Evolutionary conservation across 139 green algal species (phyloP).

Genomic region (Dunaliella primolecta): DNA sequence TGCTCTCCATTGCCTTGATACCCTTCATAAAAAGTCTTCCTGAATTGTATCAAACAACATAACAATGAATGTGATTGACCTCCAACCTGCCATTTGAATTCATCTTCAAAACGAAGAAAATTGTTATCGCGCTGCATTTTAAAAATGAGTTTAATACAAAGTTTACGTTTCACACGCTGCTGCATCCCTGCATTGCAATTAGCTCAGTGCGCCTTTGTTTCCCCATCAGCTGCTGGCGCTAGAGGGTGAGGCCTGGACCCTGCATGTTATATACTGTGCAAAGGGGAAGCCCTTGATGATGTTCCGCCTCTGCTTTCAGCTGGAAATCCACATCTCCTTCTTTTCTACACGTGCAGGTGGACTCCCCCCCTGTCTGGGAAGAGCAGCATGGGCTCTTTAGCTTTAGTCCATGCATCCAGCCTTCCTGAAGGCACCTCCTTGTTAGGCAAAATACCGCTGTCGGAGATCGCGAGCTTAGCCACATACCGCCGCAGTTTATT

Average conservation of each 20-base stretch:
- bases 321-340: no score
- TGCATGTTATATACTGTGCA: no score
- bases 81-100: neutral
- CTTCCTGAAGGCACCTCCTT: neutral
- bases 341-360: neutral
- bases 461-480: neutral
- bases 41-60: neutral
- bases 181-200: neutral
- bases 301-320: no score
- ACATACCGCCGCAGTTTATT: neutral
- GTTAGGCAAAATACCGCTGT: neutral
- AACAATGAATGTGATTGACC: neutral
- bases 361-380: neutral
- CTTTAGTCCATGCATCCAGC: neutral
- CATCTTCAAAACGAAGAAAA: neutral
- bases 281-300: no score
- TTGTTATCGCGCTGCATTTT: neutral
- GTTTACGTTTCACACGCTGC: neutral
- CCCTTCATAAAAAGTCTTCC: neutral
- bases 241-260: no score
- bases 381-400: neutral
- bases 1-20: neutral
- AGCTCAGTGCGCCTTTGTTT: neutral
- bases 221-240: neutral
- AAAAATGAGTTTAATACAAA: neutral